Evolutionary conservation across 176 grass and related monocot species (phyloP).

Genomic region (Rhynchospora breviuscula): DNA sequence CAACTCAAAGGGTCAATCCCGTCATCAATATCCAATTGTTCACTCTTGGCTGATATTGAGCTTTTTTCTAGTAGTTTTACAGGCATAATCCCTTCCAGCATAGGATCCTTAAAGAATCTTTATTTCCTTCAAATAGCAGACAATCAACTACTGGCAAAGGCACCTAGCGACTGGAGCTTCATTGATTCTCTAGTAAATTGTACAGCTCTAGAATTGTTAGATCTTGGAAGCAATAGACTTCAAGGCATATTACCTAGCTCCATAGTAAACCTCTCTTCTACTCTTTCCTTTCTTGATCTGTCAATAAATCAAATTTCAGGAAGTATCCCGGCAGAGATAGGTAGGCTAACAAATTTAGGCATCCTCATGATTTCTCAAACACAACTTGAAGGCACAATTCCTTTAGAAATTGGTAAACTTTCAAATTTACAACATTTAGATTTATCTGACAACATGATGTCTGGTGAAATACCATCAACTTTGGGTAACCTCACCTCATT

Average conservation of each 20-base stretch:
- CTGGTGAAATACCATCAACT: slow-evolving; percentile 8
- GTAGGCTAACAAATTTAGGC: background rate
- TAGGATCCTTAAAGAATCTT: slow-evolving; percentile 25
- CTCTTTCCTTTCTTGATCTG: background rate
- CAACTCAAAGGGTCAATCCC: slow-evolving; percentile 3
- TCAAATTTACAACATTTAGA: background rate
- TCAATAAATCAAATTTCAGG: slow-evolving; percentile 14
- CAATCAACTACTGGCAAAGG: slow-evolving; percentile 12
- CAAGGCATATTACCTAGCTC: slow-evolving; percentile 14
- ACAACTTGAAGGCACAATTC: slow-evolving; percentile 12
- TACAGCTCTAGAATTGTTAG: background rate
- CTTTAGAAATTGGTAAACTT: slow-evolving; percentile 18
- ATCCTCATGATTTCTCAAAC: background rate
- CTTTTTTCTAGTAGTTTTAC: background rate
- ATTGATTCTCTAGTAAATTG: slow-evolving; percentile 17
- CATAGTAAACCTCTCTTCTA: slow-evolving; percentile 19
- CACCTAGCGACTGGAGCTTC: slow-evolving; percentile 18
- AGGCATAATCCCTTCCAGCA: slow-evolving; percentile 10
- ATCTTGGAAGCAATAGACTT: slow-evolving; percentile 5
- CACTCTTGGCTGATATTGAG: background rate
- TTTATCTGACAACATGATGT: slow-evolving; percentile 25
- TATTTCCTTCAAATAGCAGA: too few relatives aligned
- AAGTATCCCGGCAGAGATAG: slow-evolving; percentile 19
- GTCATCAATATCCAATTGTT: slow-evolving; percentile 12
- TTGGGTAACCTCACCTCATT: slow-evolving; percentile 17